Conservation (phyloP, 192 early-diverging fungal species). For the Coemansia sp. region DNA sequence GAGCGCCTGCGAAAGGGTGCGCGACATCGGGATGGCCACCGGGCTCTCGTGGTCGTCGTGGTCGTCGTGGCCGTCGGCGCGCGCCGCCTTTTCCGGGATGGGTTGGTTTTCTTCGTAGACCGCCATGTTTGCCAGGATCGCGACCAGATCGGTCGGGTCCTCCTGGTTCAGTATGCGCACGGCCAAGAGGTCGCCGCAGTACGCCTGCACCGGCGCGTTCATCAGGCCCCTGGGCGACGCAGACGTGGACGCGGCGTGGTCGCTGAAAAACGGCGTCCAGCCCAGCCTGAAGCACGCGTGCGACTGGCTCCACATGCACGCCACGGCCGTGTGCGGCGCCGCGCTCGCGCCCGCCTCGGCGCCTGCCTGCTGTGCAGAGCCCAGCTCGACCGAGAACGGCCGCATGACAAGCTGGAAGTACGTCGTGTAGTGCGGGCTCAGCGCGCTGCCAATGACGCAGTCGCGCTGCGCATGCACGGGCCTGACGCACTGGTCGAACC, state of each 20-base stretch:
- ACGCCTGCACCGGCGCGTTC: constrained; percentile 24
- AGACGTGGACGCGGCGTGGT: constrained; percentile 6
- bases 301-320: constrained; percentile 44
- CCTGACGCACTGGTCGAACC: constrained; percentile 39
- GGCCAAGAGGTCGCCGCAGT: constrained; percentile 50
- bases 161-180: constrained; percentile 53
- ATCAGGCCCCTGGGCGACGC: background rate
- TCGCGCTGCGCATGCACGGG: constrained; percentile 13
- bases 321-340: constrained; percentile 16
- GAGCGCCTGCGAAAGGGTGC: constrained; percentile 45
- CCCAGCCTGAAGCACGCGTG: constrained; percentile 44
- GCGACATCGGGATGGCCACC: constrained; percentile 32
- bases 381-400: constrained; percentile 32
- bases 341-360: background rate
- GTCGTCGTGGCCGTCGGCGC: background rate
- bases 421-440: constrained; percentile 50
- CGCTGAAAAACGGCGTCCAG: constrained; percentile 51
- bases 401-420: constrained; percentile 47
- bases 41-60: constrained; percentile 7
- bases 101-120: constrained; percentile 41
- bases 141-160: constrained; percentile 49
- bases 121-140: constrained; percentile 48
- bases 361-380: constrained; percentile 1
- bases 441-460: constrained; percentile 44
- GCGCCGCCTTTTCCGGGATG: constrained; percentile 4